phyloP scores from a whole-genome alignment of 2,329 filamentous ascomycete species.

The Epichloe gansuensis region DNA sequence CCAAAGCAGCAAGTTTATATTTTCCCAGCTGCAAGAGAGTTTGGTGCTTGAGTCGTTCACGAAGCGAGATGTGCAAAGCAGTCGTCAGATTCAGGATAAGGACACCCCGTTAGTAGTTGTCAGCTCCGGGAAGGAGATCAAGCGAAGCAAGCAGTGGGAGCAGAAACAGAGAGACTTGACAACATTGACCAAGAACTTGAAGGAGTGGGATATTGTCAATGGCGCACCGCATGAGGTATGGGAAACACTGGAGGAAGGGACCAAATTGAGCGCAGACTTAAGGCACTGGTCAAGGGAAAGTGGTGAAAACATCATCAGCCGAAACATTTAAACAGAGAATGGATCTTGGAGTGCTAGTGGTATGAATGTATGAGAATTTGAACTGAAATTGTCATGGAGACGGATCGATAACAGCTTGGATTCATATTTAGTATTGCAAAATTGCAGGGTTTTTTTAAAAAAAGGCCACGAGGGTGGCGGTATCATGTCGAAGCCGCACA shows the following conservation, averaged over 20 bases:
- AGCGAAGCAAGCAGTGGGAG: slow-evolving; percentile 61
- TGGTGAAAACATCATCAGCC: neutral
- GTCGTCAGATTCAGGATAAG: slow-evolving; percentile 65
- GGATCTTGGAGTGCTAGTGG: too few species aligned
- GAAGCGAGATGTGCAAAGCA: slow-evolving; percentile 67
- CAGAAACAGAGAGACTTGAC: slow-evolving; percentile 76
- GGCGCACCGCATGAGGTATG: slow-evolving; percentile 81
- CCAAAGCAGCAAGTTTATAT: slow-evolving; percentile 73
- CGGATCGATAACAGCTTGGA: too few species aligned
- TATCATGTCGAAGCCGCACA: too few species aligned
- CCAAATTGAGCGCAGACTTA: slow-evolving; percentile 67
- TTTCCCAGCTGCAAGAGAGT: slow-evolving; percentile 85
- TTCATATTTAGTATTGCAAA: too few species aligned
- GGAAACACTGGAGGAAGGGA: slow-evolving; percentile 56
- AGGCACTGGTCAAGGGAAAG: slow-evolving; percentile 42
- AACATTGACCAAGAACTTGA: slow-evolving; percentile 63
- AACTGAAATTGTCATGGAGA: too few species aligned
- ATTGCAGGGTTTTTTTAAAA: too few species aligned
- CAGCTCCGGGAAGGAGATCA: slow-evolving; percentile 64
- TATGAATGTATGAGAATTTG: neutral
- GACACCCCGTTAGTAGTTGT: slow-evolving; percentile 68
- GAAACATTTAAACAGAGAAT: neutral
- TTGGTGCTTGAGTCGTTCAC: slow-evolving; percentile 77
- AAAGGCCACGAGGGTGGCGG: too few species aligned
- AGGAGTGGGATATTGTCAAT: slow-evolving; percentile 77